Base-by-base conservation (phyloP, 2,329 filamentous ascomycete genomes). In the Talaromyces sp. region DNA sequence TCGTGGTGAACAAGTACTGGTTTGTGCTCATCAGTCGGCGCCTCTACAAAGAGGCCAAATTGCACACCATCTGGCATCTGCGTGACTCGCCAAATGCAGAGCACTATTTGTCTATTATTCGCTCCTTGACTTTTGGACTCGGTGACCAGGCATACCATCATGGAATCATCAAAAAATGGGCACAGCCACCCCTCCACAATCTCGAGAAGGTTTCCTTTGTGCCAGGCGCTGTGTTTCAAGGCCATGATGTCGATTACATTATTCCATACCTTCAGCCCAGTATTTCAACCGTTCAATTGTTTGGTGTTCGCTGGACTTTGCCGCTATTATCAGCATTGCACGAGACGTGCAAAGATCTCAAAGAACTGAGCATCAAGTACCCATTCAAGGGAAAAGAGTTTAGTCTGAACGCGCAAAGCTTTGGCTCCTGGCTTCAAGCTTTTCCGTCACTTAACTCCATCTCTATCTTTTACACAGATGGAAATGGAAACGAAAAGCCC, bases 1-100 rank as follows among this genome's bases (percentile, higher is more conserved):
- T 65, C 3, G 8, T n/a, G 3, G 63, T 65, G 31, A 61, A 24
- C 31, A 61, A 50, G 31, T 27, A 14, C 27, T 65, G 63, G 58
- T 47, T 52, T 19, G n/a, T 16, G 13, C 14, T 54, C 13, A 13
- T 31, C 3, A 47, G 33, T 24, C 19, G 33, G 19, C 19, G 41
- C 13, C 24, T 64, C 24, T 64, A 50, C 33, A 48, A 33, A 13
- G 37, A 52, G 3, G 22, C 54, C 27, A 54, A 57, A 14, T 31
- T 64, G 37, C 47, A 27, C 41, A 14, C 33, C 6, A 54, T 64
- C 7, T 60, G 56, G 45, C 24, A 19, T 33, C 37, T 52, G 13
- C 27, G 47, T 13, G 24, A 43, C 19, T 64, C 62, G 0, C 62
- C 35, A 56, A 64, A 54, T 43, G 35, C 56, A 24, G 27, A 37